Evolutionary conservation across 2,329 filamentous ascomycete genomes (phyloP), one percentile per base, ranked within the genome.

Genomic region (Cercospora sp.): DNA sequence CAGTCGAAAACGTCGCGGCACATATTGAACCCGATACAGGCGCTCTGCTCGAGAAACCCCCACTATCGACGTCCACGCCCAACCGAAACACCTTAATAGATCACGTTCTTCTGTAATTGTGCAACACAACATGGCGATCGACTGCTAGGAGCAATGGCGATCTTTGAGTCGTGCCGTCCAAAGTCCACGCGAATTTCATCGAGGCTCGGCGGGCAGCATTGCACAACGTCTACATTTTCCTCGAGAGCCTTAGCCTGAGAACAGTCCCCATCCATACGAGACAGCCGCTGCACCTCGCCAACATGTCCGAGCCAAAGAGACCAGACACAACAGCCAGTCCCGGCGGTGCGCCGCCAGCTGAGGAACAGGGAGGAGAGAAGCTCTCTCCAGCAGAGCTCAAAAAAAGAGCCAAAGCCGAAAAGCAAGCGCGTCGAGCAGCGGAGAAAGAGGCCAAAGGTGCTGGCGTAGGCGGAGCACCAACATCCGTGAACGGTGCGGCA

Each of bases 321-420:
- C 64, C 69, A 64, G 65, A 66, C 23, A 18, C 48, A 16, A n/a
- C 31, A 18, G 58, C 60, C 53, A 40, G 61, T 42, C 57, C 65
- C 30, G 60, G 60, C 40, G 65, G 67, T 20, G 40, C 68, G n/a
- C 69, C 68, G 26, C 65, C 63, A 16, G 75, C 72, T 31, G 51
- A 26, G 48, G 20, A 26, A 23, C 31, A 61, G 30, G 59, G 42
- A 40, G 76, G 79, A 57, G 75, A 78, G 74, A 91, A 92, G 78
- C 82, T 91, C 33, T 88, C 91, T 1, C 86, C 86, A 40, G 93
- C 92, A 20, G 91, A 97, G 80, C 78, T 97, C 76, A 98, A 98
- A 82, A 94, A 94, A 75, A 89, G 88, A 78, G 90, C 91, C 69
- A 94, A 97, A 79, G 94, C 92, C 33, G 94, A 97, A 79, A 98